phyloP scores from a whole-genome alignment of 2,329 filamentous ascomycete genomes.

The Boeremia exigua region DNA sequence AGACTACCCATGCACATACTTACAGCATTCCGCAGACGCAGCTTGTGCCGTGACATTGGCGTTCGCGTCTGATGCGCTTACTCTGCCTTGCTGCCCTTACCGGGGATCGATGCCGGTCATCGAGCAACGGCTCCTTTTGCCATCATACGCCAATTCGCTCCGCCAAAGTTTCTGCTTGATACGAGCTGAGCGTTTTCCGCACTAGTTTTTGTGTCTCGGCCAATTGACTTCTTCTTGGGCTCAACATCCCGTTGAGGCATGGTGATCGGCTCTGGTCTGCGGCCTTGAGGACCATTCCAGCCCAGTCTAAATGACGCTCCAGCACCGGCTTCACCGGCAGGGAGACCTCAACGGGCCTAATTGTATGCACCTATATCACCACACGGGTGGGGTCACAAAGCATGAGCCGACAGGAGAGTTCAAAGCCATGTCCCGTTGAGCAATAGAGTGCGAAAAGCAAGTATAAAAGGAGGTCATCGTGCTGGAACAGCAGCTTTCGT shows the following conservation, averaged over 20 bases:
- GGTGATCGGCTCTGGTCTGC: slow-evolving; percentile 44
- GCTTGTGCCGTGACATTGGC: slow-evolving; percentile 41
- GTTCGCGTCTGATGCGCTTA: slow-evolving; percentile 49
- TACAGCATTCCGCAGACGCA: slow-evolving; percentile 40
- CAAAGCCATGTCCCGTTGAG: slow-evolving; percentile 41
- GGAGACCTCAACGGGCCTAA: slow-evolving; percentile 44
- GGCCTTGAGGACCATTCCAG: slow-evolving; percentile 40
- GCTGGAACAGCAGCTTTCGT: slow-evolving; percentile 19
- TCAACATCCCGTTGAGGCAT: slow-evolving; percentile 38
- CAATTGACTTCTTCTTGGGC: slow-evolving; percentile 39
- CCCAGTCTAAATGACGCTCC: slow-evolving; percentile 43
- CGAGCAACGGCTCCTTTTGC: slow-evolving; percentile 35
- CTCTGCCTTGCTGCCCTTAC: slow-evolving; percentile 46
- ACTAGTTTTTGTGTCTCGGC: slow-evolving; percentile 33
- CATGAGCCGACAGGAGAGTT: slow-evolving; percentile 43
- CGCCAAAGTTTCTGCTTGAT: slow-evolving; percentile 38
- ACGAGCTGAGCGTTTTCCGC: slow-evolving; percentile 33
- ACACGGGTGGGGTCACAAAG: slow-evolving; percentile 46
- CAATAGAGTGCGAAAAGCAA: slow-evolving; percentile 28
- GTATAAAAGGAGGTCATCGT: slow-evolving; percentile 48
- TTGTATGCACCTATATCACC: slow-evolving; percentile 50
- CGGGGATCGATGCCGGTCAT: slow-evolving; percentile 35
- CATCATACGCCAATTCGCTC: slow-evolving; percentile 43
- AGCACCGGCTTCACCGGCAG: slow-evolving; percentile 45
- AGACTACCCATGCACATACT: slow-evolving; percentile 48